A percentile compares a stretch with the other conserved stretches of the same genome.
phyloP scores from a whole-genome alignment of 1,139 yeast genomes.

The Blastobotrys raffinosifermentans region DNA sequence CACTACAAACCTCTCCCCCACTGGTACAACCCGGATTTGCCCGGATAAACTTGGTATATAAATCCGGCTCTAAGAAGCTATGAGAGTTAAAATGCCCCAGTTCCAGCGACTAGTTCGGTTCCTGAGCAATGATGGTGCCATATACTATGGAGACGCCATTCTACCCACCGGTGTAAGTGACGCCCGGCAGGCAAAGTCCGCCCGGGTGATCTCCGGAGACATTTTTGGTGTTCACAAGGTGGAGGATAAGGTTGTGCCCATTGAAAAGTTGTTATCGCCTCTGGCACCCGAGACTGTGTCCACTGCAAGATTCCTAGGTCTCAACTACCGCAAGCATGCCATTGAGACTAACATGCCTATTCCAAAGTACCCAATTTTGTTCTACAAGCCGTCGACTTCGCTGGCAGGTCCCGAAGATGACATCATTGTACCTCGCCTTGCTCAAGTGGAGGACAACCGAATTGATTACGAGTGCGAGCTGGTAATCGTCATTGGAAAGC shows the following conservation, averaged over 20 bases:
- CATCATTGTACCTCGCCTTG: slow-evolving; percentile 41
- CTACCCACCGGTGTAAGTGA: slow-evolving; percentile 29
- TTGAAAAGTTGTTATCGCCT: slow-evolving; percentile 38
- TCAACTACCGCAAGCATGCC: slow-evolving; percentile 32
- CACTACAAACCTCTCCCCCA: too few relatives aligned
- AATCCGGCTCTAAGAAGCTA: too few relatives aligned
- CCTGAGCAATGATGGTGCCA: slow-evolving; percentile 36
- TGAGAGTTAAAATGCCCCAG: slow-evolving; percentile 6
- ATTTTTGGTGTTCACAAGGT: slow-evolving; percentile 37
- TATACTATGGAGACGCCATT: slow-evolving; percentile 43
- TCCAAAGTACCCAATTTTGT: slow-evolving; percentile 46
- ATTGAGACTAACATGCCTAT: slow-evolving; percentile 23
- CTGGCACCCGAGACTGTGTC: slow-evolving; percentile 33
- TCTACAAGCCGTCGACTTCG: slow-evolving; percentile 42
- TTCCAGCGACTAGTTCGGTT: slow-evolving; percentile 36
- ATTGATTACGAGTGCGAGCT: slow-evolving; percentile 52
- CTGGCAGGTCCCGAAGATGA: slow-evolving; percentile 37
- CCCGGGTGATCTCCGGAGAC: slow-evolving; percentile 35
- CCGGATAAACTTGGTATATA: too few relatives aligned
- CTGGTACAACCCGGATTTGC: too few relatives aligned
- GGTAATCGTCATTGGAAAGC: slow-evolving; percentile 48
- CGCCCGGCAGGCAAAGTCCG: slow-evolving; percentile 28
- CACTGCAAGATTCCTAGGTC: slow-evolving; percentile 36
- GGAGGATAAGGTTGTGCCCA: slow-evolving; percentile 34
- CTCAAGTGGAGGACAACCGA: slow-evolving; percentile 35